Conservation (phyloP, 2,329 filamentous ascomycete species). For the Hypomyces perniciosus region DNA sequence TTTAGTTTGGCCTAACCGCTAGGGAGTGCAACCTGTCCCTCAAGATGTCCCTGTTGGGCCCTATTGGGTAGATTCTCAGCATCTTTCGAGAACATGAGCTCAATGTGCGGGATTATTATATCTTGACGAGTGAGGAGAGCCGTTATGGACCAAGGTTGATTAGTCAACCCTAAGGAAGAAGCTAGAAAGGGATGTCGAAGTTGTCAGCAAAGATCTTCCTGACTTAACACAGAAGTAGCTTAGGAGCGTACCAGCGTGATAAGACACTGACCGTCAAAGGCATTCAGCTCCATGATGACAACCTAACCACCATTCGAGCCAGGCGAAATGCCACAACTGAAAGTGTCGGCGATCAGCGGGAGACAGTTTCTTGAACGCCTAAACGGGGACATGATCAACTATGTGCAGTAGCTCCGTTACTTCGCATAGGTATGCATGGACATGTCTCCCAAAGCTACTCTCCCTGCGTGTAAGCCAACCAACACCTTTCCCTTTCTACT, state of each 20-base stretch:
- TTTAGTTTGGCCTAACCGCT: slow-evolving; percentile 73
- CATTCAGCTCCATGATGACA: slow-evolving; percentile 67
- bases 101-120: slow-evolving; percentile 71
- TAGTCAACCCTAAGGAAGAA: slow-evolving; percentile 89
- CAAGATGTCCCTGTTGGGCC: slow-evolving; percentile 76
- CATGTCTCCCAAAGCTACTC: no score
- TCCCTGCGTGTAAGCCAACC: no score
- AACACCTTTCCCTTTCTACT: no score
- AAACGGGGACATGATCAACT: slow-evolving; percentile 74
- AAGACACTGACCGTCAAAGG: slow-evolving; percentile 72
- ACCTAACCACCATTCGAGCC: slow-evolving; percentile 45
- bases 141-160: slow-evolving; percentile 78
- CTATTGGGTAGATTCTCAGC: slow-evolving; percentile 68
- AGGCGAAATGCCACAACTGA: slow-evolving; percentile 2
- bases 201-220: slow-evolving; percentile 79
- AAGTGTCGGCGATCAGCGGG: slow-evolving; percentile 14
- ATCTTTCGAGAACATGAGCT: slow-evolving; percentile 78
- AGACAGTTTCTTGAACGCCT: slow-evolving; percentile 55
- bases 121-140: slow-evolving; percentile 75
- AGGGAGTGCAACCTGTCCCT: slow-evolving; percentile 73
- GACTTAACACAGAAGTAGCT: slow-evolving; percentile 67
- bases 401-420: slow-evolving; percentile 76
- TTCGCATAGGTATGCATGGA: no score
- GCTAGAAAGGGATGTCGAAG: slow-evolving; percentile 80
- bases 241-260: slow-evolving; percentile 59